A percentile compares a stretch with the other conserved stretches of the same genome.
Evolutionary conservation across 306 rosid species (phyloP).

Genomic region (Sechiopsis laciniata): DNA sequence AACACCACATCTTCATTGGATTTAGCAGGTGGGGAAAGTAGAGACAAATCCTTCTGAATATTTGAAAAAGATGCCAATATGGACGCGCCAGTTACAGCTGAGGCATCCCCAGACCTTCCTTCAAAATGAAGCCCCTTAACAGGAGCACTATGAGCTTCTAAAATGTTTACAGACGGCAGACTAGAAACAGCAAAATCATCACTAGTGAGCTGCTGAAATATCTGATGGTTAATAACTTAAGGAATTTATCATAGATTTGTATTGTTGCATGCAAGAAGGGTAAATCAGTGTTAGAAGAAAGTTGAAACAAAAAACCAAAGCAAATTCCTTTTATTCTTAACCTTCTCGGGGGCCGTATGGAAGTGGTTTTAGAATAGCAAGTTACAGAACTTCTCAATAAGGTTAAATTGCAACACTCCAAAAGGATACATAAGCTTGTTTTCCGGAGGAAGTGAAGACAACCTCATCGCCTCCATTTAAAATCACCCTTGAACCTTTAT

Average conservation of each 20-base stretch:
- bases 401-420: conserved; percentile 20
- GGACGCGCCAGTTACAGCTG: conserved; percentile 87
- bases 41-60: conserved; percentile 53
- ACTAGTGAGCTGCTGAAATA: conserved; percentile 65
- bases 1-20: conserved; percentile 43
- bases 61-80: conserved; percentile 79
- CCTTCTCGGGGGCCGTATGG: too few species aligned
- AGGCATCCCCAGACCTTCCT: conserved; percentile 75
- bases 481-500: conserved; percentile 37
- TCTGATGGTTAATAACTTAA: conserved; percentile 46
- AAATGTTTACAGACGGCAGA: conserved; percentile 57
- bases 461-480: conserved; percentile 88
- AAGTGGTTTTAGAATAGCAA: too few species aligned
- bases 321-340: neutral
- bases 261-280: neutral
- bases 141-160: conserved; percentile 74
- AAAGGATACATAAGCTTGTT: conserved; percentile 97
- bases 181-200: conserved; percentile 46
- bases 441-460: conserved; percentile 57
- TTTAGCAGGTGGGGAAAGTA: conserved; percentile 55
- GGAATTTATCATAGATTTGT: conserved; percentile 27
- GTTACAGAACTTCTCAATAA: neutral
- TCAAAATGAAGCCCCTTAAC: conserved; percentile 63
- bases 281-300: conserved; percentile 8
- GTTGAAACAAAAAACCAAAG: neutral